phyloP scores from a whole-genome alignment of 345 rosid genomes.

The Murraya koenigii region DNA sequence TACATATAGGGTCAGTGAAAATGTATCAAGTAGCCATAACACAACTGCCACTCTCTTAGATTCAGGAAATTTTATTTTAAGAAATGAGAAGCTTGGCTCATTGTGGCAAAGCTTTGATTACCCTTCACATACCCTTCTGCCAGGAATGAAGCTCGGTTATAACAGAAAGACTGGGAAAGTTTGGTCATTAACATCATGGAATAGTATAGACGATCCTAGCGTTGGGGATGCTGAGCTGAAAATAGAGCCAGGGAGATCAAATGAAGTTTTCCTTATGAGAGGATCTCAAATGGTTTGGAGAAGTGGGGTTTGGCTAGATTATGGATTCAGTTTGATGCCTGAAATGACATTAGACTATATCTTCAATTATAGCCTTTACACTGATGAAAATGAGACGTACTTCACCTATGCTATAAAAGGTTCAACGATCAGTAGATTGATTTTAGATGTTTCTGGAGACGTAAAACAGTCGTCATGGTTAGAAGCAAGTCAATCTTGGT shows the following conservation, averaged over 20 bases:
- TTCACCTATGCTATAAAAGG: not conserved
- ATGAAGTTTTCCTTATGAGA: not conserved
- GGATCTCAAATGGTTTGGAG: not conserved
- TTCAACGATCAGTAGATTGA: not conserved
- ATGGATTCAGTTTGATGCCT: not conserved
- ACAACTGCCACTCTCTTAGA: constrained; percentile 14
- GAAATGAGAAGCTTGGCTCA: constrained; percentile 10
- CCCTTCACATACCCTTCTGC: constrained; percentile 15
- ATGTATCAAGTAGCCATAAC: not conserved
- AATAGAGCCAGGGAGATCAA: not conserved
- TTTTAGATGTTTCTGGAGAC: not conserved
- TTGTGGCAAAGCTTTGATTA: constrained; percentile 29
- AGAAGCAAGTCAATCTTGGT: not conserved
- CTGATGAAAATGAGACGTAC: constrained; percentile 4
- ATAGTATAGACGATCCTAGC: constrained; percentile 18
- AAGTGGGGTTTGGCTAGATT: not conserved
- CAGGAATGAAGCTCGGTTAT: constrained; percentile 19
- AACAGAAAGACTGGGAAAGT: constrained; percentile 11
- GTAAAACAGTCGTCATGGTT: not conserved
- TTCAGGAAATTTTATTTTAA: constrained; percentile 27
- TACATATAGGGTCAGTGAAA: not conserved
- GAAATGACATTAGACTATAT: constrained; percentile 3
- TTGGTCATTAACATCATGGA: constrained; percentile 20
- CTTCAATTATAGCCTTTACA: not conserved
- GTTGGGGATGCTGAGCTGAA: not conserved